phyloP scores from a whole-genome alignment of 768 basidiomycete genomes.

The Boletus coccyginus region DNA sequence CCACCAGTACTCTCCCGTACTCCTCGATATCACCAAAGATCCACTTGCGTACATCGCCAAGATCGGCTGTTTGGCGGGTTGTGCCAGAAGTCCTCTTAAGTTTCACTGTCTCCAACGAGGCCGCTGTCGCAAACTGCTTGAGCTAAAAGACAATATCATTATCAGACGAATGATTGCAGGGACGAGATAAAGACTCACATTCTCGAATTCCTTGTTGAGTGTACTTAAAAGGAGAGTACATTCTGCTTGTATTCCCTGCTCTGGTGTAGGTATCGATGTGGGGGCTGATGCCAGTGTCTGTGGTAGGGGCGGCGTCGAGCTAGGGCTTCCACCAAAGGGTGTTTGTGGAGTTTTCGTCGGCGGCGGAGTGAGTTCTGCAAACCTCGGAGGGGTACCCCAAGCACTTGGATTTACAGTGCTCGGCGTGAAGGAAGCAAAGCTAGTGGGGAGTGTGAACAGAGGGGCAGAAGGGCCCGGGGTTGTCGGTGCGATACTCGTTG shows the following conservation, averaged over 20 bases:
- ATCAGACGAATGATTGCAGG: background rate
- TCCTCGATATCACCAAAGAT: conserved; percentile 47
- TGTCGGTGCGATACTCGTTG: conserved; percentile 2
- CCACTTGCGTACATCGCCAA: conserved; percentile 52
- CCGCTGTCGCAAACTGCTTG: conserved; percentile 36
- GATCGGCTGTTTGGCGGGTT: conserved; percentile 42
- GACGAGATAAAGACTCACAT: conserved; percentile 42
- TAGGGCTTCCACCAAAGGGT: conserved; percentile 9
- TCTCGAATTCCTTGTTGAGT: conserved; percentile 52
- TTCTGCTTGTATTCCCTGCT: conserved; percentile 72
- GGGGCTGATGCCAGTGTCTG: conserved; percentile 5
- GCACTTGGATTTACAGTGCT: background rate
- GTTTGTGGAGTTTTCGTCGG: conserved; percentile 2
- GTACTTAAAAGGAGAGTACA: conserved; percentile 47
- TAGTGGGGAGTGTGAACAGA: conserved; percentile 8
- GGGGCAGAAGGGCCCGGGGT: conserved; percentile 4
- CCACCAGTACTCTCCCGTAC: conserved; percentile 39
- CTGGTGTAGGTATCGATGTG: conserved; percentile 27
- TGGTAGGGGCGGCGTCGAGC: conserved; percentile 3
- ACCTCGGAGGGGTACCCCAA: conserved; percentile 8
- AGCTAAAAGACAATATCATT: conserved; percentile 36
- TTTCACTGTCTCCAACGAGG: conserved; percentile 35
- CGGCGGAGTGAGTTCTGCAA: background rate
- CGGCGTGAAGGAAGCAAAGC: conserved; percentile 8
- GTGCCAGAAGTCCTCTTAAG: conserved; percentile 38